Percentiles rank a stretch among this genome's conserved stretches.
Evolutionary conservation across 1,284 basidiomycete species (phyloP).

Genomic region (Puccinia horiana): DNA sequence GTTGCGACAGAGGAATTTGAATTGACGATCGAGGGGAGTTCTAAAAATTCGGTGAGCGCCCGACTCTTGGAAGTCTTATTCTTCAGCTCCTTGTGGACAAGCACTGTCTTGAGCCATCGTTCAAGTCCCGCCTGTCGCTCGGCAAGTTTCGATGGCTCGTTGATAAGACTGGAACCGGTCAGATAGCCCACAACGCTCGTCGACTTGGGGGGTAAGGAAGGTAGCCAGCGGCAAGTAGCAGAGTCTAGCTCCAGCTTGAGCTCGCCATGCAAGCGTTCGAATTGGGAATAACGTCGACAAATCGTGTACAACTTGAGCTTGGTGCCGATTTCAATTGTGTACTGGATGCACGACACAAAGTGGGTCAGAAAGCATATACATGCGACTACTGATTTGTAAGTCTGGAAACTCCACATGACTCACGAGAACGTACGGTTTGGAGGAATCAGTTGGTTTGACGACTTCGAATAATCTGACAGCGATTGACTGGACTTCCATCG

Average conservation of each 20-base stretch:
- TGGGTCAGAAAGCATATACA: not conserved
- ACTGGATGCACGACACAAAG: slow-evolving; percentile 21
- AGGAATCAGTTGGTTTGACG: not conserved
- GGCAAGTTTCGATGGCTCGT: slow-evolving; percentile 17
- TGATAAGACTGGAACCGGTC: slow-evolving; percentile 28
- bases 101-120: slow-evolving; percentile 42
- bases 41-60: slow-evolving; percentile 26
- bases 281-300: slow-evolving; percentile 41
- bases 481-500: slow-evolving; percentile 40
- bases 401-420: not conserved
- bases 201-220: slow-evolving; percentile 34
- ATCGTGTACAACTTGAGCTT: slow-evolving; percentile 39
- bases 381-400: not conserved
- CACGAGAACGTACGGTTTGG: slow-evolving; percentile 31
- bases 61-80: slow-evolving; percentile 11
- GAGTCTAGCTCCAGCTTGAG: slow-evolving; percentile 17
- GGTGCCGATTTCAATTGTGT: slow-evolving; percentile 41
- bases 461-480: slow-evolving; percentile 36
- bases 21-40: not conserved
- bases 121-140: slow-evolving; percentile 43
- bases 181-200: slow-evolving; percentile 31
- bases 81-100: slow-evolving; percentile 42
- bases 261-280: slow-evolving; percentile 12
- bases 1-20: not conserved
- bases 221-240: slow-evolving; percentile 16